Percentiles rank a stretch among this genome's conserved stretches.
Evolutionary conservation across 306 rosid species (phyloP).

Genomic region (Dryas drummondii): DNA sequence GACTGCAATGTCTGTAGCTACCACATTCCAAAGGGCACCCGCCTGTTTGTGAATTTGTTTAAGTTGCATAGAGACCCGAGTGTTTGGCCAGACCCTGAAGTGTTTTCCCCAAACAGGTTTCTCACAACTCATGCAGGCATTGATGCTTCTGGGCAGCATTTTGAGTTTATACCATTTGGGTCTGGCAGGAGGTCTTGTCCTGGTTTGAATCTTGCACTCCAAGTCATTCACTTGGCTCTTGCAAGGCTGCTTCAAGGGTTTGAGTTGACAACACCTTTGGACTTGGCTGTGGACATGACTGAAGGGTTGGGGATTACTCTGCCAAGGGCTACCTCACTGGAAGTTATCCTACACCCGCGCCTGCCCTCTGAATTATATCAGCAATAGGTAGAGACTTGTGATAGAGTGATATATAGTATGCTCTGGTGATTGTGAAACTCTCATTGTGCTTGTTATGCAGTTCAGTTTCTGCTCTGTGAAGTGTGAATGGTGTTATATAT

Average conservation of each 20-base stretch:
- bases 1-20: conserved; percentile 42
- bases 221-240: conserved; percentile 35
- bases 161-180: conserved; percentile 57
- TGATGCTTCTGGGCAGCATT: conserved; percentile 38
- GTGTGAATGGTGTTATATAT: too few relatives aligned
- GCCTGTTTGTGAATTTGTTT: conserved; percentile 51
- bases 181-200: conserved; percentile 57
- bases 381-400: not conserved
- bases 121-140: conserved; percentile 25
- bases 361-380: conserved; percentile 15
- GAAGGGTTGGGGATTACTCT: conserved; percentile 49
- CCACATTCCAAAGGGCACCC: conserved; percentile 45
- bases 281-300: conserved; percentile 42
- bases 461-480: too few relatives aligned
- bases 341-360: conserved; percentile 36
- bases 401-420: too few relatives aligned
- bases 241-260: conserved; percentile 59
- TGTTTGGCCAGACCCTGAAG: conserved; percentile 44
- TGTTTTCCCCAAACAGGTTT: conserved; percentile 55
- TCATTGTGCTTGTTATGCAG: too few relatives aligned
- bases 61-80: conserved; percentile 56
- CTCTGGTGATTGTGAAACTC: too few relatives aligned
- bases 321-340: conserved; percentile 44
- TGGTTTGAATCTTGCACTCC: conserved; percentile 44
- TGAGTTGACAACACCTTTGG: conserved; percentile 27